These are phyloP conservation scores for Trametes pubescens DNA, from an alignment of 1,284 basidiomycete species.

Conservation along the genomic window DNA sequence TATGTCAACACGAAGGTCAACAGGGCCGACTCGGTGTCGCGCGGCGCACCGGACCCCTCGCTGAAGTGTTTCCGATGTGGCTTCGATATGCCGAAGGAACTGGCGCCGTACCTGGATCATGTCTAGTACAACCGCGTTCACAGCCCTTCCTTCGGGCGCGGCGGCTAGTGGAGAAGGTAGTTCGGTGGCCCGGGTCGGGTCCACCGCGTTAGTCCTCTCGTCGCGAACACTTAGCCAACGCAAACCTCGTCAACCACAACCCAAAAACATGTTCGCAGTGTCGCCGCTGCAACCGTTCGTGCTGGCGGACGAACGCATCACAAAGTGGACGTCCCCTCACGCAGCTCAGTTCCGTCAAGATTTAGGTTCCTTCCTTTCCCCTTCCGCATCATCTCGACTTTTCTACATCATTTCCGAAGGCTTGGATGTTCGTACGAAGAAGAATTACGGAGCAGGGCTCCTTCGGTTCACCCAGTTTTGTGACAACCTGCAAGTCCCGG, in stretches of 20 bases:
- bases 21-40: conserved; percentile 23
- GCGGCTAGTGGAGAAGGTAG: too few species aligned
- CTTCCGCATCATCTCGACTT: conserved; percentile 14
- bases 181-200: too few species aligned
- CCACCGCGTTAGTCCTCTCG: background rate
- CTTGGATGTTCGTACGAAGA: background rate
- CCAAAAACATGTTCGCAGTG: background rate
- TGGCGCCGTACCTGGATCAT: conserved; percentile 5
- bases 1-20: conserved; percentile 22
- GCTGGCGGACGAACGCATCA: conserved; percentile 18
- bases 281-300: conserved; percentile 4
- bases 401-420: conserved; percentile 1
- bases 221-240: too few species aligned
- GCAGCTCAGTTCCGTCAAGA: background rate
- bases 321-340: conserved; percentile 3
- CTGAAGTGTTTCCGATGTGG: background rate
- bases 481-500: conserved; percentile 39
- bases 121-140: too few species aligned
- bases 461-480: conserved; percentile 47
- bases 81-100: conserved; percentile 5
- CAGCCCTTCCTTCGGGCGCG: too few species aligned
- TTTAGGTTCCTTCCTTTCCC: background rate
- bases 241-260: conserved; percentile 1
- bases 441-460: conserved; percentile 45
- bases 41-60: conserved; percentile 14